Evolutionary conservation across 2,329 filamentous ascomycete genomes (phyloP).

Genomic region (Lachnellula cervina): DNA sequence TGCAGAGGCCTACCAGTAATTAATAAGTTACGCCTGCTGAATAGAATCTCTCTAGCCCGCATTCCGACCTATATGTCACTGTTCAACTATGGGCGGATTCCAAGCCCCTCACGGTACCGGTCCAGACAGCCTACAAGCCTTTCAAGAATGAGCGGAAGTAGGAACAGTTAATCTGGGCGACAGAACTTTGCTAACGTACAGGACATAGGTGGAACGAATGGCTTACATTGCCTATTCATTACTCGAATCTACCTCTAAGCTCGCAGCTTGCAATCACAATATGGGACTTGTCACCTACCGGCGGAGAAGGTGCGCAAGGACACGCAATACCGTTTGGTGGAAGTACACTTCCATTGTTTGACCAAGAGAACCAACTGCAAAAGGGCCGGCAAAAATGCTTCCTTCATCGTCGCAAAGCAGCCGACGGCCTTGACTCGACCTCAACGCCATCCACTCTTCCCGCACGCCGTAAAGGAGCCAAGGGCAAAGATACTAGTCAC

Average conservation of each 20-base stretch:
- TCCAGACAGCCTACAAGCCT: conserved; percentile 88
- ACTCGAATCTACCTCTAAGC: conserved; percentile 75
- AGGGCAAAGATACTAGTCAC: conserved; percentile 39
- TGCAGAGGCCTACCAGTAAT: not conserved
- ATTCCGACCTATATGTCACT: conserved; percentile 89
- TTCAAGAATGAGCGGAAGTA: conserved; percentile 71
- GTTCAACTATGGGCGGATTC: conserved; percentile 94
- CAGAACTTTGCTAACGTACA: conserved; percentile 15
- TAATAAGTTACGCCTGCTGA: conserved; percentile 7
- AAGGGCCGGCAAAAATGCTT: conserved; percentile 91
- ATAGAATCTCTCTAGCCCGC: conserved; percentile 46
- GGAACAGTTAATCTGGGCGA: not conserved
- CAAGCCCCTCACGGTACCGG: conserved; percentile 85
- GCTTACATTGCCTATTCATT: conserved; percentile 80
- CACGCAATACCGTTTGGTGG: conserved; percentile 91
- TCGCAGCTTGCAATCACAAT: conserved; percentile 86
- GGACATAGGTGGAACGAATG: conserved; percentile 93
- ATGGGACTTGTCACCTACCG: conserved; percentile 87
- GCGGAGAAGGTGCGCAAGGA: conserved; percentile 61
- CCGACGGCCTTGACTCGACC: conserved; percentile 78
- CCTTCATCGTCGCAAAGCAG: conserved; percentile 73
- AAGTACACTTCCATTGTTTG: conserved; percentile 88
- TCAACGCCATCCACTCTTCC: conserved; percentile 68
- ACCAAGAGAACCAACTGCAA: conserved; percentile 82
- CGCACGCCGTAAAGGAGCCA: conserved; percentile 47